A percentile compares a stretch with the other conserved stretches of the same genome.
These are phyloP conservation scores for Clavulina sp. DNA, from an alignment of 768 basidiomycete genomes.

Conservation along the genomic window DNA sequence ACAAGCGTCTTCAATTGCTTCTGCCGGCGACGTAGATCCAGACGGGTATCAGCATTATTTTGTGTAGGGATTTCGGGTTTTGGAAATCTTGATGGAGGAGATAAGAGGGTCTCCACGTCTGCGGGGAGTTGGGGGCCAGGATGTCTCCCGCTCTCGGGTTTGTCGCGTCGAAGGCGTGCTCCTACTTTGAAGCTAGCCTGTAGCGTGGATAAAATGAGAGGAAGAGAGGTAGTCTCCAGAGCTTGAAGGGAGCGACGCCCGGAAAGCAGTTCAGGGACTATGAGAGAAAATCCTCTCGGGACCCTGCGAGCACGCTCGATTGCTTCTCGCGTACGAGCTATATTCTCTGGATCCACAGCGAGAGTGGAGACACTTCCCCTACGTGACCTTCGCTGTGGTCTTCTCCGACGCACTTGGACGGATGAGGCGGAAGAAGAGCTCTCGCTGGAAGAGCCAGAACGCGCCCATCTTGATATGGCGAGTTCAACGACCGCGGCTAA, in stretches of 20 bases:
- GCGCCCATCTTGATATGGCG: constrained; percentile 57
- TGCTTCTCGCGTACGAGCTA: constrained; percentile 29
- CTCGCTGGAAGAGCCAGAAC: constrained; percentile 15
- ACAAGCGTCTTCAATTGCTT: constrained; percentile 6
- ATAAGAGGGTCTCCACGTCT: too few species aligned
- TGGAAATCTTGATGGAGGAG: too few species aligned
- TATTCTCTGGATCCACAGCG: constrained; percentile 39
- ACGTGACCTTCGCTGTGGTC: constrained; percentile 30
- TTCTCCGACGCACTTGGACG: constrained; percentile 23
- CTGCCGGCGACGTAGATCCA: constrained; percentile 6
- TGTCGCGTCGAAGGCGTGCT: too few species aligned
- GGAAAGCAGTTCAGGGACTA: constrained; percentile 33
- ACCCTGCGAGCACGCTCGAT: constrained; percentile 40
- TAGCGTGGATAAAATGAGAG: constrained; percentile 30
- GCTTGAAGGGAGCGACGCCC: too few species aligned
- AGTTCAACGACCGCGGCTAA: constrained; percentile 48
- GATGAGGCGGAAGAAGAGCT: constrained; percentile 27
- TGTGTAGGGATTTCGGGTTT: constrained; percentile 20
- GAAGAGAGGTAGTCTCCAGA: constrained; percentile 33
- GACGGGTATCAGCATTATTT: not conserved
- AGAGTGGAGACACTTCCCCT: constrained; percentile 36
- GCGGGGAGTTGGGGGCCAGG: too few species aligned
- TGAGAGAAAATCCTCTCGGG: constrained; percentile 43
- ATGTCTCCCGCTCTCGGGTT: too few species aligned
- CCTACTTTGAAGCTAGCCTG: too few species aligned